These are phyloP conservation scores for Phytophthora chlamydospora DNA, from an alignment of 352 stramenopile species.

Conservation along the genomic window DNA sequence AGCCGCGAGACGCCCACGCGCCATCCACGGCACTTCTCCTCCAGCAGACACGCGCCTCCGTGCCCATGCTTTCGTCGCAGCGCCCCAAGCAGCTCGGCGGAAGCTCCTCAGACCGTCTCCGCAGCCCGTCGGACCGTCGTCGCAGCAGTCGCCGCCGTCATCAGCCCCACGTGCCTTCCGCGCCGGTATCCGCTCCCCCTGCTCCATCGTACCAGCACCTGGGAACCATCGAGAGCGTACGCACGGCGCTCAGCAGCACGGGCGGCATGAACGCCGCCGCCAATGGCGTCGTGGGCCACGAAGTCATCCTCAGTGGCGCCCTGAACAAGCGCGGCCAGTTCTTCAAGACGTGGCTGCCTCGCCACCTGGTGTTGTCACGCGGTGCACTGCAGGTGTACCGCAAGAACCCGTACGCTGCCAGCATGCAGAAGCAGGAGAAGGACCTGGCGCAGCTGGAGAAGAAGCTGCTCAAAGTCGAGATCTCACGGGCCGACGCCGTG, in stretches of 20 bases:
- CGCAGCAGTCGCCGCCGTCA: slow-evolving; percentile 5
- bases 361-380: slow-evolving; percentile 73
- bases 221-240: slow-evolving; percentile 42
- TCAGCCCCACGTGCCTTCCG: not conserved
- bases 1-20: slow-evolving; percentile 18
- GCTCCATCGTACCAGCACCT: slow-evolving; percentile 32
- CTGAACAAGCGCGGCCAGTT: slow-evolving; percentile 77
- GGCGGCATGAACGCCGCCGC: slow-evolving; percentile 8
- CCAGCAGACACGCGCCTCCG: slow-evolving; percentile 22
- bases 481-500: slow-evolving; percentile 60
- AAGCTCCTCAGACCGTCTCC: slow-evolving; percentile 19
- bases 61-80: slow-evolving; percentile 18
- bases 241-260: slow-evolving; percentile 33
- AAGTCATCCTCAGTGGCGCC: slow-evolving; percentile 65
- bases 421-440: slow-evolving; percentile 36
- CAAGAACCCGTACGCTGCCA: slow-evolving; percentile 59
- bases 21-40: slow-evolving; percentile 22
- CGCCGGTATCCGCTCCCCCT: slow-evolving; percentile 8
- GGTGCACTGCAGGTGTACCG: slow-evolving; percentile 70
- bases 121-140: slow-evolving; percentile 12
- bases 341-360: slow-evolving; percentile 76
- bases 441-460: slow-evolving; percentile 56
- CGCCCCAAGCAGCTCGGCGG: slow-evolving; percentile 20
- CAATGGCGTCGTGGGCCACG: slow-evolving; percentile 29
- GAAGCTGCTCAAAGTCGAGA: slow-evolving; percentile 70